A percentile compares a stretch with the other conserved stretches of the same genome.
Conservation (phyloP, 176 grass and related monocot species). For the Aegilops longissima region DNA sequence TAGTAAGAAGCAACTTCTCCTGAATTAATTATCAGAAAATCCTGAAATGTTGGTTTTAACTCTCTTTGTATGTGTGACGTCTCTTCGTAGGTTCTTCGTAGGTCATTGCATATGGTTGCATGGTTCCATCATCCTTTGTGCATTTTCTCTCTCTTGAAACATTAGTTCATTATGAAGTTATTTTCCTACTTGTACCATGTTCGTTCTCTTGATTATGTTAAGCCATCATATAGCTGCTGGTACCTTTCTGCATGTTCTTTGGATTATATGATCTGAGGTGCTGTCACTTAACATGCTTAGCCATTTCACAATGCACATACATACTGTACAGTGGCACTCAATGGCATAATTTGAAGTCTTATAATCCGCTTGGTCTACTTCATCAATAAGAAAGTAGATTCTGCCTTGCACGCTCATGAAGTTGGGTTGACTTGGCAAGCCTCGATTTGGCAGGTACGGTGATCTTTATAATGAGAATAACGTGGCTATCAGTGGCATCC, state of each 20-base stretch:
- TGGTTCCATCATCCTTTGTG: neutral
- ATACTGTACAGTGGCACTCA: conserved; percentile 5
- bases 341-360: neutral
- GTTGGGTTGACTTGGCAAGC: conserved; percentile 20
- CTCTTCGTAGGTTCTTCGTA: neutral
- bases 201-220: conserved; percentile 17
- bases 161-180: neutral
- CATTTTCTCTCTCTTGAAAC: neutral
- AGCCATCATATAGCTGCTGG: neutral
- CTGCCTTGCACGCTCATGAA: neutral
- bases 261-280: neutral
- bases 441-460: conserved; percentile 75
- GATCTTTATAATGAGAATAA: conserved; percentile 83
- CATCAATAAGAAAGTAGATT: neutral
- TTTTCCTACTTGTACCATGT: neutral
- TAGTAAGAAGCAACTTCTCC: conserved; percentile 16
- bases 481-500: conserved; percentile 92
- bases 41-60: neutral
- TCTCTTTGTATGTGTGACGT: neutral
- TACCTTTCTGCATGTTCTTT: neutral
- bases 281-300: neutral
- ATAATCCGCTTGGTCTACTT: neutral
- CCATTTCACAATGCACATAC: conserved; percentile 5
- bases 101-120: neutral
- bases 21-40: conserved; percentile 21